Conservation (phyloP, 2,329 filamentous ascomycete genomes). For the Aspergillus neoniger region DNA sequence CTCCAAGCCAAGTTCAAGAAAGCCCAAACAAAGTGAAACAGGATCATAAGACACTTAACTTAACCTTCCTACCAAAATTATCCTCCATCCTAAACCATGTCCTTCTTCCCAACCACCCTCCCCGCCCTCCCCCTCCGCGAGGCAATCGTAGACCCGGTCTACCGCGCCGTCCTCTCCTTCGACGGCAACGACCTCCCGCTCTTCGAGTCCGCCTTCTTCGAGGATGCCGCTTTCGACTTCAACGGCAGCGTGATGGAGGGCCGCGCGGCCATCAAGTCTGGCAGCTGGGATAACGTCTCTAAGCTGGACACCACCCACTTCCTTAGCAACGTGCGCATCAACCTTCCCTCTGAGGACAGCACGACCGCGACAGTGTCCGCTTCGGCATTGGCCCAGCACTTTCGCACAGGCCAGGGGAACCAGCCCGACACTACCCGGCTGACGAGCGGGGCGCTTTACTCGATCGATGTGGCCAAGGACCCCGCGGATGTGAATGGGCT, state of each 20-base stretch:
- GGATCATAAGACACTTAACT: too few relatives aligned
- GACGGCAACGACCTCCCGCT: conserved; percentile 32
- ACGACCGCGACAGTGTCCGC: too few relatives aligned
- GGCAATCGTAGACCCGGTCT: conserved; percentile 36
- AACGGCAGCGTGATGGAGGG: conserved; percentile 25
- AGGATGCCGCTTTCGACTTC: conserved; percentile 21
- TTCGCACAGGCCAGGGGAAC: conserved; percentile 27
- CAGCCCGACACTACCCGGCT: conserved; percentile 25
- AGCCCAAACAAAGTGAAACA: too few relatives aligned
- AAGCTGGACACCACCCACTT: conserved; percentile 34
- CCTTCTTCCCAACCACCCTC: too few relatives aligned
- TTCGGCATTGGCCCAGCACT: conserved; percentile 17
- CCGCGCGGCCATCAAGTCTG: conserved; percentile 20
- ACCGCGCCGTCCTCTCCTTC: conserved; percentile 29
- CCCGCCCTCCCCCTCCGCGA: conserved; percentile 29
- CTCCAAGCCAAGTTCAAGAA: too few relatives aligned
- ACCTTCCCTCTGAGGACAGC: too few relatives aligned
- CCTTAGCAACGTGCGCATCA: conserved; percentile 18
- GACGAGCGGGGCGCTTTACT: conserved; percentile 31
- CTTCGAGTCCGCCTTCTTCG: conserved; percentile 33
- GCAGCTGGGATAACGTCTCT: conserved; percentile 23
- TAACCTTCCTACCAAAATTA: too few relatives aligned
- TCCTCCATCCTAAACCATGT: too few relatives aligned
- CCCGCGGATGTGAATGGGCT: conserved; percentile 21
- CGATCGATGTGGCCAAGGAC: conserved; percentile 27